Evolutionary conservation across 257 asterid genomes (phyloP).

Genomic region (Plantago ovata): DNA sequence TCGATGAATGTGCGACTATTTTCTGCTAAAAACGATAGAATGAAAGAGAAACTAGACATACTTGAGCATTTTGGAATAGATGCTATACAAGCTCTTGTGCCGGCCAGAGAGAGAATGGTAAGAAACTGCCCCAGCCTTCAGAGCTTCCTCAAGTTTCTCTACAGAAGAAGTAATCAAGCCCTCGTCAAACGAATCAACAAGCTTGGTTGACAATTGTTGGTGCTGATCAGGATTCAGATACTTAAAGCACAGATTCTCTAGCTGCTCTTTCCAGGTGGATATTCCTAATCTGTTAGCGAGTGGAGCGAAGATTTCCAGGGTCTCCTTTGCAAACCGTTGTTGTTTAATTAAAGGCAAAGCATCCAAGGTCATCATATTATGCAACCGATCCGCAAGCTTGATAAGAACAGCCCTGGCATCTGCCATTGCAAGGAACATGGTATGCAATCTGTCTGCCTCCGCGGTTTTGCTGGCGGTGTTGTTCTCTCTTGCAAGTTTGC

Average conservation of each 20-base stretch:
- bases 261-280: constrained; percentile 88
- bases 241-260: constrained; percentile 82
- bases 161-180: constrained; percentile 58
- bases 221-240: constrained; percentile 71
- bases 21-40: not conserved
- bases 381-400: constrained; percentile 95
- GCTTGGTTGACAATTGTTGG: constrained; percentile 66
- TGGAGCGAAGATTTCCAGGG: constrained; percentile 91
- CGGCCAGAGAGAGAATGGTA: constrained; percentile 71
- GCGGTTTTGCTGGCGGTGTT: constrained; percentile 81
- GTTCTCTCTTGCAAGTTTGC: constrained; percentile 97
- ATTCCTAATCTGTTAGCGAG: constrained; percentile 92
- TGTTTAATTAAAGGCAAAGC: constrained; percentile 69
- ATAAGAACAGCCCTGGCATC: constrained; percentile 95
- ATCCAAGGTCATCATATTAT: constrained; percentile 91
- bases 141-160: constrained; percentile 67
- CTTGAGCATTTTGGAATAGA: constrained; percentile 85
- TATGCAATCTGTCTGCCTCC: constrained; percentile 93
- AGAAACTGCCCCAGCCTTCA: constrained; percentile 49
- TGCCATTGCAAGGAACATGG: constrained; percentile 98
- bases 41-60: constrained; percentile 26
- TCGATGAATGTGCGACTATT: not conserved
- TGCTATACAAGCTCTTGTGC: constrained; percentile 90
- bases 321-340: constrained; percentile 92
- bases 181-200: constrained; percentile 57